Base-by-base conservation (phyloP, 2,329 filamentous ascomycete species). In the Stemphylium beticola region DNA sequence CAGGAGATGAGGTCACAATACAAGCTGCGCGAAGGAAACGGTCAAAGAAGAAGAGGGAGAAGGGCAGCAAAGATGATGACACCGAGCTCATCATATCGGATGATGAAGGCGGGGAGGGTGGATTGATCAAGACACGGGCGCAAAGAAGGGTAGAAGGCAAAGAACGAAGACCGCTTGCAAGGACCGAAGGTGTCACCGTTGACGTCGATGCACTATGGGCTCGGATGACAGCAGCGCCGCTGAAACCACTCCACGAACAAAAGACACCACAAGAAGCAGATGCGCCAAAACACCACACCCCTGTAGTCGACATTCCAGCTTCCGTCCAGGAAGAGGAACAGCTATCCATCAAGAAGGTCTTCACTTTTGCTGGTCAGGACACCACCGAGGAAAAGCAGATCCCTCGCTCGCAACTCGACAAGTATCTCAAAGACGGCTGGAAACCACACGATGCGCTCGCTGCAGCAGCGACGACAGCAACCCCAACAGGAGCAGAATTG, bases 321-420 rank as follows among this genome's bases (percentile, higher is more conserved):
- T 57, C 61, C 3, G 43, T 24, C 6, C 68, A 66, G 17, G 71
- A 73, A 10, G 66, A 73, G 42, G 76, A 79, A 37, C 72, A 65
- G 76, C 44, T 91, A 64, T 83, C 82, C 56, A 88, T 92, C 57
- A 89, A 87, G 65, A 85, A 87, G 26, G 87, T 85, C 12, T 91
- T 90, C 75, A 89, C 88, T 64, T 92, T 92, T 64, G 89, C 89
- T 32, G 89, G 89, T 26, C 85, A 88, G 65, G 81, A 88, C 11
- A 86, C 89, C 65, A 88, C 83, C 0, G 89, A 92, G 66, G 87
- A 90, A 69, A 91, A 90, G 70, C 76, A 87, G 10, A 86, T 92
- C 1, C 78, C 85, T 3, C 66, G 66, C 29, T 70, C 69, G 4
- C 58, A 66, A 11, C 64, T 74, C 31, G 65, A 64, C n/a, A 54